These are phyloP conservation scores for Hypoxylon sp. DNA, from an alignment of 2,329 filamentous ascomycete species.

Conservation along the genomic window DNA sequence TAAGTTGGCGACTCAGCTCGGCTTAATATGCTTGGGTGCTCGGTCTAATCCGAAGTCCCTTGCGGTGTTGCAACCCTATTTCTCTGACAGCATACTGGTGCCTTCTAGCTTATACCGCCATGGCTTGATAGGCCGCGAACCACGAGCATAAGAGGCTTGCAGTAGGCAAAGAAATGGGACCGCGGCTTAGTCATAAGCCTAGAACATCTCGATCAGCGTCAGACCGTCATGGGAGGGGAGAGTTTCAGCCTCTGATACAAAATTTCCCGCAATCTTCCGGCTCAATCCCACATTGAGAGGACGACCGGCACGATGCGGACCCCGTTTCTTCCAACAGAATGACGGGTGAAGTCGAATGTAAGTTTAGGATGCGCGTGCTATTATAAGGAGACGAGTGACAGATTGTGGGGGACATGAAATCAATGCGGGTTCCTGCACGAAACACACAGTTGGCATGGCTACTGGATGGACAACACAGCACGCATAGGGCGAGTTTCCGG, in stretches of 20 bases:
- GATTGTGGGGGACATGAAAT: conserved; percentile 19
- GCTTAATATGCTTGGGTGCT: conserved; percentile 15
- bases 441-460: conserved; percentile 5
- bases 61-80: conserved; percentile 27
- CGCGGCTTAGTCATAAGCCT: conserved; percentile 33
- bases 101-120: conserved; percentile 30
- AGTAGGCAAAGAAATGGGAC: conserved; percentile 6
- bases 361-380: conserved; percentile 7
- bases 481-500: conserved; percentile 14
- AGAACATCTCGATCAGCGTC: conserved; percentile 17
- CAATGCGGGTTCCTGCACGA: conserved; percentile 30
- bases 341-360: conserved; percentile 17
- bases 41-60: conserved; percentile 35
- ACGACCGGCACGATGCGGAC: conserved; percentile 12
- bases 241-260: neutral
- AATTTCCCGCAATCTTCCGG: conserved; percentile 26
- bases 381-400: conserved; percentile 24
- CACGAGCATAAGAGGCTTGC: conserved; percentile 23
- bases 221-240: conserved; percentile 11
- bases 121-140: conserved; percentile 37
- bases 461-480: conserved; percentile 14
- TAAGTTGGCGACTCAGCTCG: conserved; percentile 36
- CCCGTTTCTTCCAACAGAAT: conserved; percentile 1
- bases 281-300: conserved; percentile 10
- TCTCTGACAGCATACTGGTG: conserved; percentile 20